Conservation (phyloP, 257 asterid species). For the Buddleja alternifolia region DNA sequence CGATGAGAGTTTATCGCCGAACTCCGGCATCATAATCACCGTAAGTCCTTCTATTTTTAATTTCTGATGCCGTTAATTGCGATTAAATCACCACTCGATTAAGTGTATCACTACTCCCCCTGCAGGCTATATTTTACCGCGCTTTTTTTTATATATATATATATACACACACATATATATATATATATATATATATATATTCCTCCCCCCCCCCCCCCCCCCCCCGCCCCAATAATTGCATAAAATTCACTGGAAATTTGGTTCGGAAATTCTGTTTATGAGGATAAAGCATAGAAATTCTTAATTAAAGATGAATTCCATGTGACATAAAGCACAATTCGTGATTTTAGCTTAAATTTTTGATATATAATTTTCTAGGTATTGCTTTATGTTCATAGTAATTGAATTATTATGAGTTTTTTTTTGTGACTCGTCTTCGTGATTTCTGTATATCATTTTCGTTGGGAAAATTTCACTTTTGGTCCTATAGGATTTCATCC, state of each 20-base stretch:
- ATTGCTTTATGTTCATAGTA: conserved; percentile 1
- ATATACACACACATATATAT: too few species aligned
- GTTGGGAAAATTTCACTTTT: too few species aligned
- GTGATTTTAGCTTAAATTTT: not conserved
- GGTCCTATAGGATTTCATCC: too few species aligned
- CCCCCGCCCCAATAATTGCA: not conserved
- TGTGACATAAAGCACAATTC: conserved; percentile 8
- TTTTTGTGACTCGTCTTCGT: conserved; percentile 1
- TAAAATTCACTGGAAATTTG: not conserved
- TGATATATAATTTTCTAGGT: not conserved
- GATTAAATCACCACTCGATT: conserved; percentile 28
- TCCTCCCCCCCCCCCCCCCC: too few species aligned
- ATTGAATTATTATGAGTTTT: not conserved
- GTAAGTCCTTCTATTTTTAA: conserved; percentile 42
- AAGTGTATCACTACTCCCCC: conserved; percentile 34
- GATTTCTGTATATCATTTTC: not conserved
- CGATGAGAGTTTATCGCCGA: conserved; percentile 41
- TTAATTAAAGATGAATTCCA: not conserved
- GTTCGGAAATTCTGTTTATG: not conserved
- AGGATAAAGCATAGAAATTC: not conserved
- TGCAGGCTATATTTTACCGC: conserved; percentile 4
- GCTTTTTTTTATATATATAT: too few species aligned
- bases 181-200: too few species aligned
- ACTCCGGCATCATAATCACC: conserved; percentile 48
- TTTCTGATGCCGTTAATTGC: conserved; percentile 10